These are phyloP conservation scores for Coemansia interrupta DNA, from an alignment of 192 early-diverging fungal species.

Conservation along the genomic window DNA sequence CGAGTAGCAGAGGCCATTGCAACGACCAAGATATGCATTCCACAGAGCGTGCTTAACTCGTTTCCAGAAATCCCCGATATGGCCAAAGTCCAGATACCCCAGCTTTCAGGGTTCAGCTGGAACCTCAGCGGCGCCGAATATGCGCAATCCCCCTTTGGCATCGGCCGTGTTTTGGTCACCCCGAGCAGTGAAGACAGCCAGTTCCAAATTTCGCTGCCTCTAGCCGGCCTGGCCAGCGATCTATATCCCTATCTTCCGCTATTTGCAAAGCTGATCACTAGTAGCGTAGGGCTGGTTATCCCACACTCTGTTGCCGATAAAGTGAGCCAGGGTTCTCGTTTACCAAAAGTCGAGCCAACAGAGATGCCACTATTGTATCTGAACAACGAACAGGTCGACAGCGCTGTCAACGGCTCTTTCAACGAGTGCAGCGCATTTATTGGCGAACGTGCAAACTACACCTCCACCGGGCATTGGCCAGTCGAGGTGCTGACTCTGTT, in stretches of 20 bases:
- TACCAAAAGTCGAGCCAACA: conserved; percentile 19
- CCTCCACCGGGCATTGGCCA: conserved; percentile 26
- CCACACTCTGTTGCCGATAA: conserved; percentile 18
- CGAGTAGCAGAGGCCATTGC: conserved; percentile 44
- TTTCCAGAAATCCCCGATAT: conserved; percentile 71
- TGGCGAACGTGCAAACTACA: conserved; percentile 22
- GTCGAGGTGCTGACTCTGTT: conserved; percentile 46
- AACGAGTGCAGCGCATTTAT: conserved; percentile 28
- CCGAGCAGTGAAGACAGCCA: conserved; percentile 16
- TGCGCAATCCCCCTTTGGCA: conserved; percentile 31
- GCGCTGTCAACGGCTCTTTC: conserved; percentile 13
- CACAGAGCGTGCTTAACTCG: conserved; percentile 55
- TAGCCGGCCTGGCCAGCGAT: conserved; percentile 28
- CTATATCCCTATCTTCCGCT: conserved; percentile 37
- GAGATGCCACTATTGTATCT: conserved; percentile 42
- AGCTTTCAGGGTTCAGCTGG: conserved; percentile 25
- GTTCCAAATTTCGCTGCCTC: conserved; percentile 45
- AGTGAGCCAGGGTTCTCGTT: conserved; percentile 11
- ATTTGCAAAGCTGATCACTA: conserved; percentile 24
- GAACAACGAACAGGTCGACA: conserved; percentile 34
- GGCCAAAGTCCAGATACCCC: conserved; percentile 23
- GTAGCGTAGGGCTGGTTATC: conserved; percentile 29
- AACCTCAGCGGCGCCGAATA: conserved; percentile 3
- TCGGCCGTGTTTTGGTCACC: conserved; percentile 30
- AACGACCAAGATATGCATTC: conserved; percentile 44